Base-by-base conservation (phyloP, 306 rosid species). In the Pyrus communis region DNA sequence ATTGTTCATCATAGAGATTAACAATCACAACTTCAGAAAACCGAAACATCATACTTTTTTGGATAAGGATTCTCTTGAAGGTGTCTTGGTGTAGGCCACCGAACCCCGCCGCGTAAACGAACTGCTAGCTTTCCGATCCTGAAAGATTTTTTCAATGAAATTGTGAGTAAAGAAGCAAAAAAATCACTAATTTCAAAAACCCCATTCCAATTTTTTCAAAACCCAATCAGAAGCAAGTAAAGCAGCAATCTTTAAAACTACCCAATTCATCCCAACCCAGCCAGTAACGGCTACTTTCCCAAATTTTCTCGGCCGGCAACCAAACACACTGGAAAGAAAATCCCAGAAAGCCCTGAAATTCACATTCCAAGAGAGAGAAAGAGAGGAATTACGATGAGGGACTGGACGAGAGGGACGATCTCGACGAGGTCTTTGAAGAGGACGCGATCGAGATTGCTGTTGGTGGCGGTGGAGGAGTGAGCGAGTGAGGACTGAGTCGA, bases 21-120 rank as follows among this genome's bases (percentile, higher is more conserved):
- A 59, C 12, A 46, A 70, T 33, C 64, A 69, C 49, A 75, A 75
- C 19, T 45, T 67, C 7, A 7, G 9, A 54, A 33, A 15, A 30
- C 63, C 22, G 6, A 58, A 23, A 54, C 4, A 11, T 62, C 82
- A 77, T 83, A 96, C 98, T 82, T 83, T 96, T 87, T 58, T 89
- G 43, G 82, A 79, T 69, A 89, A 78, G 3, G 92, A 86, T 73
- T 90, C 97, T 86, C 97, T 88, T 35, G 97, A 82, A 14, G 99
- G 99, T 46, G 97, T 88, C 85, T 96, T 96, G 43, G 99, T 96
- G 86, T 92, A 92, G 76, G 90, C 81, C 84, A 96, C 78, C 30
- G 99, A 89, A 75, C 93, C 96, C 58, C 96, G 93, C 76, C 92
- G 96, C 74, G 97, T 85, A 78, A 96, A 96, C 9, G 98, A 91